phyloP scores from a whole-genome alignment of 2,329 filamentous ascomycete genomes.

The Aureobasidium lini region DNA sequence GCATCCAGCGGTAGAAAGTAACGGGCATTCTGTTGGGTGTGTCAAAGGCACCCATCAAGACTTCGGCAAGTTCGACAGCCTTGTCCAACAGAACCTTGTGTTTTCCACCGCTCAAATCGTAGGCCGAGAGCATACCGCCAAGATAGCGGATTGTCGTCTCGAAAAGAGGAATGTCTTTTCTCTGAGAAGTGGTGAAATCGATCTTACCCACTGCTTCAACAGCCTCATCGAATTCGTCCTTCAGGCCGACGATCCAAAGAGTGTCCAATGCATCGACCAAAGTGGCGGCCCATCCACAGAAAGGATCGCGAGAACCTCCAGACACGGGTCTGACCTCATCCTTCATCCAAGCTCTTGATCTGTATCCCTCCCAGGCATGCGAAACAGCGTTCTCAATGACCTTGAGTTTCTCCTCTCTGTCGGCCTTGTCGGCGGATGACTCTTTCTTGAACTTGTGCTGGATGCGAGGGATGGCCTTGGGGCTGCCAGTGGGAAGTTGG shows the following conservation, averaged over 20 bases:
- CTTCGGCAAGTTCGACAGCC: slow-evolving; percentile 69
- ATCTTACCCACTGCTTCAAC: slow-evolving; percentile 62
- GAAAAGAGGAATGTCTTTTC: slow-evolving; percentile 74
- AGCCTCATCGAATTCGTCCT: slow-evolving; percentile 72
- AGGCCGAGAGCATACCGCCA: slow-evolving; percentile 76
- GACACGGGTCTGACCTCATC: slow-evolving; percentile 76
- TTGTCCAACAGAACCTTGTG: slow-evolving; percentile 68
- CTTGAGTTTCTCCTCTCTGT: slow-evolving; percentile 56
- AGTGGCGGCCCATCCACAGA: slow-evolving; percentile 87
- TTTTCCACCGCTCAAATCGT: slow-evolving; percentile 68
- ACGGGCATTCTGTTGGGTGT: slow-evolving; percentile 91
- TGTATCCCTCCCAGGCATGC: slow-evolving; percentile 78
- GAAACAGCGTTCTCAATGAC: slow-evolving; percentile 66
- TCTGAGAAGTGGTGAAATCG: slow-evolving; percentile 69
- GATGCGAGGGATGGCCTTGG: slow-evolving; percentile 65
- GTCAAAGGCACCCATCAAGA: slow-evolving; percentile 77
- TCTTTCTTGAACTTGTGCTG: slow-evolving; percentile 68
- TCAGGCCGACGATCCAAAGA: slow-evolving; percentile 77
- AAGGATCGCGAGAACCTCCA: slow-evolving; percentile 64
- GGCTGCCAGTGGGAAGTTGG: slow-evolving; percentile 62
- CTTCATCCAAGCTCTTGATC: slow-evolving; percentile 69
- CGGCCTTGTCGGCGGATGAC: slow-evolving; percentile 49
- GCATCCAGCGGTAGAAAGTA: slow-evolving; percentile 72
- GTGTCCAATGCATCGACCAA: slow-evolving; percentile 77
- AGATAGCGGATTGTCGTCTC: slow-evolving; percentile 89